Evolutionary conservation across 805 yeast genomes (phyloP), one percentile per base, ranked within the genome.

Genomic region (Teunomyces gatunensis): DNA sequence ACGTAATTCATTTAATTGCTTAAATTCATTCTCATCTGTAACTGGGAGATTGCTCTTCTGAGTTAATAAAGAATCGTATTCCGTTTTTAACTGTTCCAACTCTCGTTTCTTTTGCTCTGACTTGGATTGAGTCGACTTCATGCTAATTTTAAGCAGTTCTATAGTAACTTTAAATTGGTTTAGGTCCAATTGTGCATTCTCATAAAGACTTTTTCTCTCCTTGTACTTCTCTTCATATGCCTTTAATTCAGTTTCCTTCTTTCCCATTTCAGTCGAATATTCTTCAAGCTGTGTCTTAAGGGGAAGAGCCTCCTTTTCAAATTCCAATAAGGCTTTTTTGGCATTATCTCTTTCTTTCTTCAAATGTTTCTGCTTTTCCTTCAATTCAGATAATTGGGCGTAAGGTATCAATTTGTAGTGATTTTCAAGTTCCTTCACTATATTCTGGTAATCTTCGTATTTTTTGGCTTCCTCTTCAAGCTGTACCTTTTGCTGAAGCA

Each of bases 401-500:
- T 66, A 73, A 2, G 78, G 78, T 21, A 73, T 55, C 33, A 71
- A 58, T 47, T 58, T 75, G 60, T 59, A 69, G 59, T 63, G 77
- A 50, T 50, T 65, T 15, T 53, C 65, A 46, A 62, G 62, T 45
- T 70, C 77, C 62, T 53, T 60, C 44, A 59, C 69, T 47, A 81
- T 77, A 27, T 67, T 67, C 52, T 77, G 72, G 50, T 68, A 81
- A 36, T 72, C 77, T 52, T 75, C 67, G 48, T 75, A 57, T 60
- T 73, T 55, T 60, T 74, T 43, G 0, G 80, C 86, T 46, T 75
- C 78, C 28, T 68, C 74, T 42, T 73, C 68, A 30, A 78, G 57
- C 13, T 60, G 61, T 10, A 62, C 69, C 50, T 69, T 74, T 41
- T 73, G 75, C 6, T 54, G 56, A 4, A 59, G 53, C 32, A 81